Evolutionary conservation across 352 stramenopile genomes (phyloP).

Genomic region (Elongisporangium senticosum): DNA sequence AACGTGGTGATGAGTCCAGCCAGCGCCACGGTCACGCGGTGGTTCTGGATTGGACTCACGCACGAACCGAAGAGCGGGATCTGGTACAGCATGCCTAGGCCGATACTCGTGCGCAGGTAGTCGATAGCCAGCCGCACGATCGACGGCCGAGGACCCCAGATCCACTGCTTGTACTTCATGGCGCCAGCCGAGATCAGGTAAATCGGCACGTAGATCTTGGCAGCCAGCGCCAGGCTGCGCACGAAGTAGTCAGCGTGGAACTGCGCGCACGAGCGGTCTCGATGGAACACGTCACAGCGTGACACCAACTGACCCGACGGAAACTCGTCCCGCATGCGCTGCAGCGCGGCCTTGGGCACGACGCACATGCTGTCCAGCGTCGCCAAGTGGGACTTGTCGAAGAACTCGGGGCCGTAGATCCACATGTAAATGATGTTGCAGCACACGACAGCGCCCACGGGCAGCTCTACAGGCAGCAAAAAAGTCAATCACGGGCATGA

Average conservation of each 20-base stretch:
- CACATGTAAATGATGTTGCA: conserved; percentile 56
- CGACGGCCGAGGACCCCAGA: conserved; percentile 44
- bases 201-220: conserved; percentile 59
- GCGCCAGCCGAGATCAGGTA: conserved; percentile 45
- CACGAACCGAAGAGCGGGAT: conserved; percentile 52
- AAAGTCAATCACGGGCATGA: neutral
- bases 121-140: conserved; percentile 25
- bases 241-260: conserved; percentile 43
- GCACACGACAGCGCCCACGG: conserved; percentile 1
- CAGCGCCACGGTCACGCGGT: conserved; percentile 26
- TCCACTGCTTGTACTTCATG: conserved; percentile 57
- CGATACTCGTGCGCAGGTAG: conserved; percentile 52
- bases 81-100: conserved; percentile 58
- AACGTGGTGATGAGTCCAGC: conserved; percentile 37
- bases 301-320: conserved; percentile 28
- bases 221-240: conserved; percentile 30
- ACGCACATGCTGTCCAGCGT: conserved; percentile 48
- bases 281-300: conserved; percentile 60
- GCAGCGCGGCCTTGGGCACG: conserved; percentile 21
- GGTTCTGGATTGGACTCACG: conserved; percentile 22
- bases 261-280: conserved; percentile 25
- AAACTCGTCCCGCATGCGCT: conserved; percentile 55
- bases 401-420: conserved; percentile 50
- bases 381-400: conserved; percentile 35
- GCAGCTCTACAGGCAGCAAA: neutral